A percentile compares a stretch with the other conserved stretches of the same genome.
These are phyloP conservation scores for Kurtzmaniella quercitrusa DNA, from an alignment of 1,139 yeast species.

Conservation along the genomic window DNA sequence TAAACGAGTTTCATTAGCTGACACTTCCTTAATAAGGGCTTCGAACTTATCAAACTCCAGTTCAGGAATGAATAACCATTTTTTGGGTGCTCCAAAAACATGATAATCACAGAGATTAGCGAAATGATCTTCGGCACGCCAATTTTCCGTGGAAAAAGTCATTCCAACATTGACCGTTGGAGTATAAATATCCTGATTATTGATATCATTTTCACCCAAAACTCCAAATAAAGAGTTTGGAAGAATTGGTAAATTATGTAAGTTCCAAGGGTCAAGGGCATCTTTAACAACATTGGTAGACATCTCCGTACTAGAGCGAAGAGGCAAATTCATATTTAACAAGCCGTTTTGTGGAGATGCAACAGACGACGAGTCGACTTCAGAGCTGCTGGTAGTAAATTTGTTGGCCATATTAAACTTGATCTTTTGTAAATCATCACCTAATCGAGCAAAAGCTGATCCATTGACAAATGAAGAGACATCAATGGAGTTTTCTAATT, in stretches of 20 bases:
- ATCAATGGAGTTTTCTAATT: conserved; percentile 26
- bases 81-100: conserved; percentile 62
- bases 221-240: conserved; percentile 50
- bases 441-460: conserved; percentile 22
- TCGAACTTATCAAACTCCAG: conserved; percentile 62
- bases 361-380: background rate
- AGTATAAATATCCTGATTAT: conserved; percentile 32
- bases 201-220: conserved; percentile 33
- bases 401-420: conserved; percentile 17
- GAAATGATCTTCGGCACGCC: conserved; percentile 77
- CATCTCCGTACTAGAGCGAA: background rate
- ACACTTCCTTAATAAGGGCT: conserved; percentile 23
- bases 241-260: conserved; percentile 57
- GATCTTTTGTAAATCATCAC: conserved; percentile 22
- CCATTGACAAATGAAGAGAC: conserved; percentile 22
- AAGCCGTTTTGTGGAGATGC: background rate
- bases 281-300: conserved; percentile 12
- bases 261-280: conserved; percentile 60
- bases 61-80: conserved; percentile 85
- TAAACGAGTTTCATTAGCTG: conserved; percentile 13
- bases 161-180: conserved; percentile 46
- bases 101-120: conserved; percentile 64
- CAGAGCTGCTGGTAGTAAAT: background rate
- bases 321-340: background rate
- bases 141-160: conserved; percentile 67